phyloP scores from a whole-genome alignment of 495 filamentous ascomycete species.

The Trichoderma virens region DNA sequence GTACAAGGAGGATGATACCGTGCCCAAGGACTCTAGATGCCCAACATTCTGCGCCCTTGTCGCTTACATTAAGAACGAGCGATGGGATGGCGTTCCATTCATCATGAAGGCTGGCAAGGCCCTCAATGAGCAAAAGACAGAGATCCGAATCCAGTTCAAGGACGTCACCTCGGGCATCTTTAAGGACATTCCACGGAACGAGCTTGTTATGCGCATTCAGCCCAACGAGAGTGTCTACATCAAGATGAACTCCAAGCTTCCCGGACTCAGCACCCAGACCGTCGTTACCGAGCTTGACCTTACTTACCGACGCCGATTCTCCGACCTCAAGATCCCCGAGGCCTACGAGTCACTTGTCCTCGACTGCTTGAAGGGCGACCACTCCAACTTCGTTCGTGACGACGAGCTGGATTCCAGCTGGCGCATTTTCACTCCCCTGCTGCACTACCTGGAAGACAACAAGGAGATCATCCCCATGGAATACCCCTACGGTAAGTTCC shows the following conservation, averaged over 20 bases:
- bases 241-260: conserved; percentile 99
- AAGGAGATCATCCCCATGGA: conserved; percentile 99
- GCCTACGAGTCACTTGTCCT: conserved; percentile 97
- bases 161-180: conserved; percentile 99
- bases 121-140: conserved; percentile 99
- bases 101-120: conserved; percentile 99
- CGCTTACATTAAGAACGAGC: conserved; percentile 97
- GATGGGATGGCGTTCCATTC: conserved; percentile 99
- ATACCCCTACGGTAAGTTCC: conserved; percentile 91
- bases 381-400: conserved; percentile 99
- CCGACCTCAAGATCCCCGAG: conserved; percentile 98
- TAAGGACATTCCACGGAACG: conserved; percentile 98
- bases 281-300: conserved; percentile 98
- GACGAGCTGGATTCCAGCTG: conserved; percentile 97
- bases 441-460: conserved; percentile 98
- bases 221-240: conserved; percentile 99
- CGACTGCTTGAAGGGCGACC: conserved; percentile 96
- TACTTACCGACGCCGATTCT: conserved; percentile 97
- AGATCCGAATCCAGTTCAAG: conserved; percentile 98
- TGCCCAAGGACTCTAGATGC: conserved; percentile 94
- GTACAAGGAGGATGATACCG: conserved; percentile 98
- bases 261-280: conserved; percentile 98
- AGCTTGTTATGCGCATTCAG: conserved; percentile 98
- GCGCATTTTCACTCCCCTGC: conserved; percentile 94
- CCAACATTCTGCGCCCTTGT: conserved; percentile 97